These are phyloP conservation scores for Didymella lethalis DNA, from an alignment of 2,329 filamentous ascomycete species.

Conservation along the genomic window DNA sequence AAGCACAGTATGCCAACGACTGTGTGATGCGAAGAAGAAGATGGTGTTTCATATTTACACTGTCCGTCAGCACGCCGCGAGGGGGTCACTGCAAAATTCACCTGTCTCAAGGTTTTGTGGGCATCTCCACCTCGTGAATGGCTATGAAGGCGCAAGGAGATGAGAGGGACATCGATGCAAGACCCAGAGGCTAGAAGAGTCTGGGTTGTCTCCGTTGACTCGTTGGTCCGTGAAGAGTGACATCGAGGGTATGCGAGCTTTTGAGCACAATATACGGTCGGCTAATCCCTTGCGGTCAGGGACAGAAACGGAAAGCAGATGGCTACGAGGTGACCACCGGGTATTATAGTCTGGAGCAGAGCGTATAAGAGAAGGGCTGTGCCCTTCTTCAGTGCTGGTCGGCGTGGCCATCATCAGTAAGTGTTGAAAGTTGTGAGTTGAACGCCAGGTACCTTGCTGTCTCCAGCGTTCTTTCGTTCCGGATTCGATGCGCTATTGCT, in stretches of 20 bases:
- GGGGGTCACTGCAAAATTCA: neutral
- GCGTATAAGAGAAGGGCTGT: constrained; percentile 5
- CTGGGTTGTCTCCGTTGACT: neutral
- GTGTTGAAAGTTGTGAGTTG: neutral
- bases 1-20: neutral
- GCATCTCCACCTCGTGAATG: neutral
- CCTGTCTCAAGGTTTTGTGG: neutral
- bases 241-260: constrained; percentile 3
- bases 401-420: neutral
- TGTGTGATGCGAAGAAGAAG: neutral
- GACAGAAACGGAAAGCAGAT: neutral
- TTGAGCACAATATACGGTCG: constrained; percentile 8
- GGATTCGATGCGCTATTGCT: neutral
- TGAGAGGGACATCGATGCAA: neutral
- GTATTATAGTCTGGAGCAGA: neutral
- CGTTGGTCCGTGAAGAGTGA: neutral
- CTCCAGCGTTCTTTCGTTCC: neutral
- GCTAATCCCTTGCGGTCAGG: neutral
- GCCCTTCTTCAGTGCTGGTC: neutral
- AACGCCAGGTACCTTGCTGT: neutral
- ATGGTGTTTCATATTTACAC: neutral
- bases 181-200: neutral
- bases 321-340: neutral
- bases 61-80: neutral
- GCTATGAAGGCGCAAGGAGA: neutral